A percentile compares a stretch with the other conserved stretches of the same genome.
Conservation (phyloP, 1,284 basidiomycete genomes). For the Moniliophthora roreri region DNA sequence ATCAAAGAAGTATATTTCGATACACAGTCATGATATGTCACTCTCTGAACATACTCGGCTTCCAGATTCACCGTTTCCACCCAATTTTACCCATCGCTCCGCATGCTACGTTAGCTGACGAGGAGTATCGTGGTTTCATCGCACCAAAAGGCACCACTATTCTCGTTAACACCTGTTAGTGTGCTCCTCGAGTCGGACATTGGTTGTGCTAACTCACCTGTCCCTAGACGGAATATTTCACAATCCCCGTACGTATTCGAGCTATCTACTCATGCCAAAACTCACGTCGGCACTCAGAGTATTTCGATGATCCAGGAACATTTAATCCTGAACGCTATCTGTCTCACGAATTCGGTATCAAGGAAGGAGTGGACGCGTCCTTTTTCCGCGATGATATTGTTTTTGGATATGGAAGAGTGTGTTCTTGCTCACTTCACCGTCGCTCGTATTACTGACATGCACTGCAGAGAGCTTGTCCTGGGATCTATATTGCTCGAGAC, state of each 20-base stretch:
- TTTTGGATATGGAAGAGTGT: constrained; percentile 20
- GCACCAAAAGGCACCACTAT: constrained; percentile 18
- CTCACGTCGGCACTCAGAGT: constrained; percentile 16
- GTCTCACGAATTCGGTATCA: constrained; percentile 16
- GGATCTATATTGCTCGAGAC: constrained; percentile 29
- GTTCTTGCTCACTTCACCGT: neutral
- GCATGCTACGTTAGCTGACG: constrained; percentile 11
- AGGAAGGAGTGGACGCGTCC: constrained; percentile 12
- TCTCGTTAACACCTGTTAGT: constrained; percentile 19
- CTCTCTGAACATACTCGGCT: neutral
- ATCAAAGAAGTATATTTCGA: constrained; percentile 20
- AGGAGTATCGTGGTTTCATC: constrained; percentile 18
- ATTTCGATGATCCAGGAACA: constrained; percentile 20
- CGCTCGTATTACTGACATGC: neutral
- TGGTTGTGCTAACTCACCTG: constrained; percentile 14
- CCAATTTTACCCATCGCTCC: constrained; percentile 17
- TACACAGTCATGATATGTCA: too few relatives aligned
- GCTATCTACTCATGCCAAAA: constrained; percentile 9
- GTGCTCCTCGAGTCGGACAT: constrained; percentile 4
- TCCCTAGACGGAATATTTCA: constrained; percentile 18
- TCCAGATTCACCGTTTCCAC: constrained; percentile 23
- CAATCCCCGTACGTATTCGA: constrained; percentile 14
- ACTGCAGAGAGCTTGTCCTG: constrained; percentile 30
- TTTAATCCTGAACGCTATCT: constrained; percentile 20
- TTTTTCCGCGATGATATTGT: constrained; percentile 12